Base-by-base conservation (phyloP, 2,329 filamentous ascomycete genomes). In the Elsinoe fawcettii region DNA sequence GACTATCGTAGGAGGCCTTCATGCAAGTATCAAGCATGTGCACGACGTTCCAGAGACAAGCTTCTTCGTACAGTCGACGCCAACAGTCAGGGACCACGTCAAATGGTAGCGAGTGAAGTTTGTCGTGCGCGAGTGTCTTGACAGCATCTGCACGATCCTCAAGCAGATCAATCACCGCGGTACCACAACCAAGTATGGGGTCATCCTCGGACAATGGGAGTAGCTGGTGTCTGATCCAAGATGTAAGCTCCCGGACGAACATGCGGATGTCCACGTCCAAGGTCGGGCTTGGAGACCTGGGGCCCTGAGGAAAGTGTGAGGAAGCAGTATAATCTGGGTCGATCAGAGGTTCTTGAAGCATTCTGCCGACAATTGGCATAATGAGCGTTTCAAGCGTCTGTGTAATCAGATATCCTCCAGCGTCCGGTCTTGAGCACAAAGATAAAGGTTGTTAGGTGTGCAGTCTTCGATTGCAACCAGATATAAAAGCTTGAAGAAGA, bases 1-100 rank as follows among this genome's bases (percentile, higher is more conserved):
- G 12, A 32, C 25, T 25, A 18, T 7, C 14, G 18, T 41, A 27
- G 7, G 18, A 12, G 5, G 18, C 27, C 9, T 51, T 27, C 6
- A 27, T n/a, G 18, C 11, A 34, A 14, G 30, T 12, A 12, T 18
- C 37, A 5, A 44, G 20, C 11, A 43, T 37, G 18, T 37, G 18
- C 12, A 68, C 62, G 20, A 83, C 85, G 62, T 80, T 80, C 65
- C 87, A 75, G 9, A 92, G 77, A 57, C 81, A 80, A 1, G 85
- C 82, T 57, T 90, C 86, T 0, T 85, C 84, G 66, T 88, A 90
- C 4, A 91, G 71, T 61, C 83, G 76, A 22, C 84, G 75, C 88
- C 88, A 93, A 65, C 79, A 82, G 7, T 69, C 66, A 0, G 85
- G 86, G 5, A 92, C 79, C 30, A 83, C 76, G 60, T 80, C 80